Base-by-base conservation (phyloP, 768 basidiomycete genomes). In the Boletus tylopilopsis region DNA sequence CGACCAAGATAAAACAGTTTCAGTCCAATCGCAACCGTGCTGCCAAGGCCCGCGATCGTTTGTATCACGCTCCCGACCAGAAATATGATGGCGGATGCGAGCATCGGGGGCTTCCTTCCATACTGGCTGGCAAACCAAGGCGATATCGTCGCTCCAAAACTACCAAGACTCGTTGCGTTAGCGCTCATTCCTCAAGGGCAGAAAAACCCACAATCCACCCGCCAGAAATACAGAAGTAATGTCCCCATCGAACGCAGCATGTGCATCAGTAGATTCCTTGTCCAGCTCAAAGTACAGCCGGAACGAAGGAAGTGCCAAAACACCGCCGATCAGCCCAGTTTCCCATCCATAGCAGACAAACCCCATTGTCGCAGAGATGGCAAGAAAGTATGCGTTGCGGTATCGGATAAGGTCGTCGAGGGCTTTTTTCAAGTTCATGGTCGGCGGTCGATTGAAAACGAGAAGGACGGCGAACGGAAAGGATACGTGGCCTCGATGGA, bases 211-310 rank as follows among this genome's bases (percentile, higher is more conserved):
- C 70, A 71, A 62, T 47, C 64, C 68, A 3, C 71, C 70, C 2
- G 61, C 71, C 32, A 70, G 71, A 13, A 73, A 50, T 3, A 73
- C 53, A 23, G 73, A 65, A 2, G 73, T 73, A 36, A 74, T 67
- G 46, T 71, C 70, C 3, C 71, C 72, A 21, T 49, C 64, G 38
- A 73, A 49, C 21, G 58, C 47, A 3, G 70, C 69, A 6, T 45
- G 39, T 8, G 63, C 57, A 23, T 53, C 40, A n/a, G 53, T 39
- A 18, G 67, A 59, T 32, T 61, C 52, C 19, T 61, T 50, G 16
- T 67, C 51, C 18, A 72, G 53, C 18, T 62, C 69, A 32, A 72
- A 72, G 38, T 69, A 70, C 38, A 61, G 49, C 57, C 63, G 54
- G 51, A 72, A 72, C 18, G 70, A 70, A 29, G 66, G 64, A n/a